Conservation (phyloP, 2,329 filamentous ascomycete species). For the Fusarium miscanthi region DNA sequence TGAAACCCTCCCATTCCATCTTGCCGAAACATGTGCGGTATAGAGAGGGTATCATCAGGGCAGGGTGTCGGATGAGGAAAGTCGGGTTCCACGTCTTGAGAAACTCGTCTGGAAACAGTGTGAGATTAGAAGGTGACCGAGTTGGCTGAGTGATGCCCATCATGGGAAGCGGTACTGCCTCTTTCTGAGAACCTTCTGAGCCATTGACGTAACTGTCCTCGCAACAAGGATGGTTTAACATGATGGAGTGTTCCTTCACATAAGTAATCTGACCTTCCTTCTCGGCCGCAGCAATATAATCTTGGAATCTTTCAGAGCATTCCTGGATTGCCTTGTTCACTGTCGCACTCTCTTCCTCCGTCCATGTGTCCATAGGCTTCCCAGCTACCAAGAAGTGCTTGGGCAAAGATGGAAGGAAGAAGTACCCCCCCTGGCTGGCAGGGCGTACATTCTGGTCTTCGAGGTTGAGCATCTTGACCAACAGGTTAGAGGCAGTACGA, state of each 20-base stretch:
- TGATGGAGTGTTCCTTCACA: constrained; percentile 31
- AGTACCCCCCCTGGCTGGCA: constrained; percentile 26
- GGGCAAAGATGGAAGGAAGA: constrained; percentile 20
- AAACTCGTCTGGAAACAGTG: constrained; percentile 34
- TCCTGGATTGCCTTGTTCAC: not conserved
- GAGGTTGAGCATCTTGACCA: constrained; percentile 38
- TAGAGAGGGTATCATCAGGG: constrained; percentile 25
- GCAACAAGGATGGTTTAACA: constrained; percentile 19
- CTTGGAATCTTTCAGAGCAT: constrained; percentile 21
- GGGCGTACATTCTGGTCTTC: constrained; percentile 32
- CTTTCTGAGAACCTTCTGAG: not conserved
- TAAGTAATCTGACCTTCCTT: constrained; percentile 18
- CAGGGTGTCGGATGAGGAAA: constrained; percentile 37
- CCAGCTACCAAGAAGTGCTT: constrained; percentile 2
- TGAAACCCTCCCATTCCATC: not conserved
- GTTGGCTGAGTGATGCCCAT: constrained; percentile 1
- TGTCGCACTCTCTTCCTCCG: constrained; percentile 7
- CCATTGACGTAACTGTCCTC: constrained; percentile 8
- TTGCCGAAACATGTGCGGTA: constrained; percentile 20
- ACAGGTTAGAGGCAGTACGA: constrained; percentile 35
- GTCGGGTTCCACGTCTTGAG: constrained; percentile 39
- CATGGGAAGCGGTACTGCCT: not conserved
- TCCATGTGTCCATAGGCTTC: constrained; percentile 28
- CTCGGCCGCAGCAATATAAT: constrained; percentile 25
- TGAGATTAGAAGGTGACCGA: constrained; percentile 31